Base-by-base conservation (phyloP, 192 early-diverging fungal species). In the Rhizophagus clarus region DNA sequence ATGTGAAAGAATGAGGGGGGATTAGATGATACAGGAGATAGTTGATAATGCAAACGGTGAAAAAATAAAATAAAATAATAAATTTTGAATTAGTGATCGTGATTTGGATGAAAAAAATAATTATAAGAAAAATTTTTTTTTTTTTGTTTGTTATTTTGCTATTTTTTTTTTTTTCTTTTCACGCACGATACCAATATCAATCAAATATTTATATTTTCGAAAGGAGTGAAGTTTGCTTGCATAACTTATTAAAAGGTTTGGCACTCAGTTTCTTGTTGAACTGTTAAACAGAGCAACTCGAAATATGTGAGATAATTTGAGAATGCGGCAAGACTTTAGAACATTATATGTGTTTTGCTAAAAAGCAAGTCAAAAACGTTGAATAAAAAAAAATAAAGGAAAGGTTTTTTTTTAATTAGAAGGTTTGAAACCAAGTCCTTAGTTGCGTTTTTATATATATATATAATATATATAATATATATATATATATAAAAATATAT, bases 111-210 rank as follows among this genome's bases (percentile, higher is more conserved):
- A 26, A 34, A 17, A 24, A 28, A 56, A 24, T 24, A 56, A 20
- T 45, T 24, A 49, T 49, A 49, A 49, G 2, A 49, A 14, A 14
- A n/a, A n/a, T n/a, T n/a, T 49, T 49, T 11, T 14, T 49, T 49
- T 49, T 49, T 15, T 56, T 56, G 29, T 61, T 24, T 28, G 29
- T 17, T n/a, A n/a, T n/a, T n/a, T n/a, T n/a, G n/a, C n/a, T n/a
- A n/a, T 67, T 67, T 0, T 67, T 24, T 56, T 75, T 6, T 15
- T 74, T 67, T 34, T 0, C 37, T 24, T 56, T 75, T 15, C 10
- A 77, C 60, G 47, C 76, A 78, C 62, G 76, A 78, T 78, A 68
- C 76, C 76, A 68, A 68, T 67, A 61, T 78, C n/a, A 78, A 29
- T 28, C 24, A 47, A 68, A 34, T 66, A 32, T 78, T 40, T 49